Conservation (phyloP, 2,329 filamentous ascomycete species). For the Cercospora brassicicola region DNA sequence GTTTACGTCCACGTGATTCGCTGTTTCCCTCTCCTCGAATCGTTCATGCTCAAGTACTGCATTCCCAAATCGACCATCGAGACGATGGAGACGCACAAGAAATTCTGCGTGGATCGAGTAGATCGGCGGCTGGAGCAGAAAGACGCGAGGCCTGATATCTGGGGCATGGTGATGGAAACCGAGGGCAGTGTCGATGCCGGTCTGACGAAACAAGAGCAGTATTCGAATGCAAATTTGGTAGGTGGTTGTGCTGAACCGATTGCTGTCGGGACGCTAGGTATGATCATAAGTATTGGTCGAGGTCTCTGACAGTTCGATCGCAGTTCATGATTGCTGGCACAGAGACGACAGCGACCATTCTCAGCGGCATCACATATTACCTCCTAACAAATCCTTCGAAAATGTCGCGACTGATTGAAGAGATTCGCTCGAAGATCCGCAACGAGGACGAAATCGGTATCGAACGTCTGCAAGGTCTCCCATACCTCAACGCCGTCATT, state of each 20-base stretch:
- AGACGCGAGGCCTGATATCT: conserved; percentile 21
- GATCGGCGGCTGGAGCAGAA: conserved; percentile 20
- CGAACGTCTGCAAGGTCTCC: conserved; percentile 37
- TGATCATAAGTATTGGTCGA: background rate
- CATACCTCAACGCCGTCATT: conserved; percentile 50
- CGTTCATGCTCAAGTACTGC: conserved; percentile 2
- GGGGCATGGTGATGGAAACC: conserved; percentile 25
- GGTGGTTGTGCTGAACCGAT: conserved; percentile 48
- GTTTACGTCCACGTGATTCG: conserved; percentile 13
- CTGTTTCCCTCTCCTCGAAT: conserved; percentile 9
- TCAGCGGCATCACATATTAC: conserved; percentile 70
- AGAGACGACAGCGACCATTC: conserved; percentile 74
- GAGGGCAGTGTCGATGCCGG: conserved; percentile 13
- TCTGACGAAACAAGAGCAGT: conserved; percentile 36
- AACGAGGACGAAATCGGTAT: conserved; percentile 33
- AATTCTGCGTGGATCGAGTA: conserved; percentile 15
- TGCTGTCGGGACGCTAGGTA: background rate
- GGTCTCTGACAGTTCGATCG: conserved; percentile 33
- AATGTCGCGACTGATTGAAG: conserved; percentile 57
- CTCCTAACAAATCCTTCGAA: conserved; percentile 62
- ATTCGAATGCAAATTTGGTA: conserved; percentile 36
- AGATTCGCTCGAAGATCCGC: conserved; percentile 53
- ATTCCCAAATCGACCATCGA: conserved; percentile 2
- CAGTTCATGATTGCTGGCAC: conserved; percentile 63
- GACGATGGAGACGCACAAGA: conserved; percentile 11